phyloP scores from a whole-genome alignment of 176 grass and related monocot genomes.

The Puya raimondii region DNA sequence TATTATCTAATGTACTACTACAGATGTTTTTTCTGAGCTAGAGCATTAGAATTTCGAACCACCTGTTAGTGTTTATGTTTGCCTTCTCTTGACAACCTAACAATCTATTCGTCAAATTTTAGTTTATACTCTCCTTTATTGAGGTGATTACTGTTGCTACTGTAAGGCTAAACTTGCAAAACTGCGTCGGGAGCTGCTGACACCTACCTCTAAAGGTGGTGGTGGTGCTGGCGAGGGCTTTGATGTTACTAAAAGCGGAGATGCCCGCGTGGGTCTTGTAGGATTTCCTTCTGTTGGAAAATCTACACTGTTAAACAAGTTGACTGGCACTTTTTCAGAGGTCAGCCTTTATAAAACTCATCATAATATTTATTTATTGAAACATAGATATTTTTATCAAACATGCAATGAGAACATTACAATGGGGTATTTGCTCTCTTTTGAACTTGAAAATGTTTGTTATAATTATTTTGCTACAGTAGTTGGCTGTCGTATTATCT shows the following conservation, averaged over 20 bases:
- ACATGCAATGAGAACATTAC: no score
- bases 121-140: no score
- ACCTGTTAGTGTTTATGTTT: not conserved
- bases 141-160: no score
- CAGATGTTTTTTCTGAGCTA: not conserved
- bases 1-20: not conserved
- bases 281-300: conserved; percentile 96
- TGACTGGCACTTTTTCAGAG: conserved; percentile 96
- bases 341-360: conserved; percentile 30
- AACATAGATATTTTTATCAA: not conserved
- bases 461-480: no score
- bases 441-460: no score
- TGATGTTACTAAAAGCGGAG: conserved; percentile 94
- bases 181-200: conserved; percentile 68
- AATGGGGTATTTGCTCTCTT: no score
- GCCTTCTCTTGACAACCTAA: not conserved
- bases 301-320: conserved; percentile 94
- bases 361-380: not conserved
- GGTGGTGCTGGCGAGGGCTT: conserved; percentile 90
- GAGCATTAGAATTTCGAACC: not conserved
- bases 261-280: conserved; percentile 88
- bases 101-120: not conserved
- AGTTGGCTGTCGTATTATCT: no score
- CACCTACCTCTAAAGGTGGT: conserved; percentile 73
- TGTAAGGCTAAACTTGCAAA: conserved; percentile 91